These are phyloP conservation scores for Piper longum DNA, from an alignment of 164 flowering plant genomes.

Conservation along the genomic window DNA sequence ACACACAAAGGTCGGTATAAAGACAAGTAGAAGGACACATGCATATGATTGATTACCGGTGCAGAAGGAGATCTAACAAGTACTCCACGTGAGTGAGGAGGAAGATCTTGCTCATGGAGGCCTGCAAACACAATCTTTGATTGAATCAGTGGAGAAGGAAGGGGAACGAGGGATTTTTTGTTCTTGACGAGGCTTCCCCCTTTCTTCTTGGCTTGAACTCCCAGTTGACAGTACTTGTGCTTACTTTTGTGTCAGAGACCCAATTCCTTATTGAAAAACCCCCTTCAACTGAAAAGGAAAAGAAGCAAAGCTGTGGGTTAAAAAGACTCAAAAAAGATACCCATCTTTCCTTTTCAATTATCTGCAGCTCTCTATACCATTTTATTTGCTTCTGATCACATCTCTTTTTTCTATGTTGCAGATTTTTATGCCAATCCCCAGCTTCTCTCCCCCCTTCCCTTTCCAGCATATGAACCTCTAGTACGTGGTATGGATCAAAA, in stretches of 20 bases:
- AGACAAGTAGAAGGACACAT: no score
- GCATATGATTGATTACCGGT: constrained; percentile 16
- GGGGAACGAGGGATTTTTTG: neutral
- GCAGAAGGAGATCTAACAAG: constrained; percentile 29
- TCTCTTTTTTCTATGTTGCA: constrained; percentile 1
- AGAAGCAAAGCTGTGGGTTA: constrained; percentile 14
- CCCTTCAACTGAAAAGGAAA: constrained; percentile 23
- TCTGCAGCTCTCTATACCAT: constrained; percentile 13
- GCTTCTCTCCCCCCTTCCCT: constrained; percentile 5
- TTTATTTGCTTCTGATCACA: neutral
- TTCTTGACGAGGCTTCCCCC: constrained; percentile 10
- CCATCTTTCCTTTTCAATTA: constrained; percentile 44
- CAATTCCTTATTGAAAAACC: constrained; percentile 32
- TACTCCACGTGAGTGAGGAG: constrained; percentile 35
- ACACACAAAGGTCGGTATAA: neutral
- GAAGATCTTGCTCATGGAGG: constrained; percentile 18
- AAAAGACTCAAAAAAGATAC: constrained; percentile 47
- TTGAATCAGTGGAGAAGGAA: constrained; percentile 5
- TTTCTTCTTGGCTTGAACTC: constrained; percentile 3
- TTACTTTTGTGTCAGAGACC: constrained; percentile 36
- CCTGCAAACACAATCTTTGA: constrained; percentile 17
- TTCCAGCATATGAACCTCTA: neutral
- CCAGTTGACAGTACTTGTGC: neutral
- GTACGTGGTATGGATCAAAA: constrained; percentile 50
- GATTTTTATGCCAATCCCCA: constrained; percentile 4